These are phyloP conservation scores for Nicotiana tabacum DNA, from an alignment of 257 asterid species.

Conservation along the genomic window DNA sequence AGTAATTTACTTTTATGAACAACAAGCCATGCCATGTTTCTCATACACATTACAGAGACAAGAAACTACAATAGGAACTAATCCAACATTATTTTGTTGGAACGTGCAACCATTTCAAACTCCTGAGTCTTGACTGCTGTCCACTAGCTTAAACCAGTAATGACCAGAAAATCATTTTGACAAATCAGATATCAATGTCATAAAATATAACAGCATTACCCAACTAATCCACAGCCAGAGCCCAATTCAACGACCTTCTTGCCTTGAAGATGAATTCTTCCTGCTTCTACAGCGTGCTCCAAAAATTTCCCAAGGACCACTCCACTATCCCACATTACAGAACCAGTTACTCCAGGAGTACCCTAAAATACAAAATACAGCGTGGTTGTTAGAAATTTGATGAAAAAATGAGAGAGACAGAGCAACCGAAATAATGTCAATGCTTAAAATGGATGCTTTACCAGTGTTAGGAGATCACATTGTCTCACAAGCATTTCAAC, in stretches of 20 bases:
- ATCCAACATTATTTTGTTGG: background rate
- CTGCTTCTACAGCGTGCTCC: conserved; percentile 80
- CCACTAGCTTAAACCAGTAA: background rate
- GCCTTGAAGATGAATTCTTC: conserved; percentile 48
- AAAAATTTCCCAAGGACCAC: conserved; percentile 78
- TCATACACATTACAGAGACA: background rate
- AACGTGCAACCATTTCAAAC: background rate
- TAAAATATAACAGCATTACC: conserved; percentile 37
- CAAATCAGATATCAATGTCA: background rate
- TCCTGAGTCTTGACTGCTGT: background rate
- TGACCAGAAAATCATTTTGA: background rate
- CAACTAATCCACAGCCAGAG: conserved; percentile 94
- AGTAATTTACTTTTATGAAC: background rate
- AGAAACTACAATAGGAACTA: background rate
- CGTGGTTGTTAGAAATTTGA: background rate
- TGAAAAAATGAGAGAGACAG: background rate
- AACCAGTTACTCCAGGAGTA: conserved; percentile 90
- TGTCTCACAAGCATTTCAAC: background rate
- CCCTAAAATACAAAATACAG: conserved; percentile 37
- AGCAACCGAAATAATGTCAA: background rate
- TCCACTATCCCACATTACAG: conserved; percentile 99
- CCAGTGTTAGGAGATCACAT: background rate
- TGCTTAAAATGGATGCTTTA: background rate
- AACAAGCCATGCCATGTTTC: background rate
- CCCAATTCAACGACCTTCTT: conserved; percentile 87